Percentiles rank a stretch among this genome's conserved stretches.
phyloP scores from a whole-genome alignment of 164 flowering plant genomes.

The Sextonia rubra region DNA sequence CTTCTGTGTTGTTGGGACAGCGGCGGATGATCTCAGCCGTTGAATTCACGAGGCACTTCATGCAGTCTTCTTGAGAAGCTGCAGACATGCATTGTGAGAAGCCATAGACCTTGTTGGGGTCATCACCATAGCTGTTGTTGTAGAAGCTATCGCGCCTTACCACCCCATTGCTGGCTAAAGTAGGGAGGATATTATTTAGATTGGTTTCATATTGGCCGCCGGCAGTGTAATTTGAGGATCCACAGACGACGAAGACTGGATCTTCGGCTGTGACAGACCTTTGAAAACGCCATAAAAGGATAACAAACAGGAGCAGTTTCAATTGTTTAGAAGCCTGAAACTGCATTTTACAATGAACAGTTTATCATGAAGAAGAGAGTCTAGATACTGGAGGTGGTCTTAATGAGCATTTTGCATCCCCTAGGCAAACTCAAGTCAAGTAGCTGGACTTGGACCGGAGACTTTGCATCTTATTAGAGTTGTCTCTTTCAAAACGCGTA shows the following conservation, averaged over 20 bases:
- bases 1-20: constrained; percentile 2
- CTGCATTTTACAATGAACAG: not conserved
- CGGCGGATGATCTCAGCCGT: not conserved
- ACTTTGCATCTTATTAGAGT: too few relatives aligned
- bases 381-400: too few relatives aligned
- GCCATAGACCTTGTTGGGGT: not conserved
- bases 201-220: not conserved
- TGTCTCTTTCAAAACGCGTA: too few relatives aligned
- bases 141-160: not conserved
- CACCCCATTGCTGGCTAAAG: not conserved
- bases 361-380: too few relatives aligned
- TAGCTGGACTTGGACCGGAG: too few relatives aligned
- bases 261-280: not conserved
- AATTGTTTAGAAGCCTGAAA: not conserved
- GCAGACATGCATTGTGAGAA: not conserved
- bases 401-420: too few relatives aligned
- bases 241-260: not conserved
- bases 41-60: constrained; percentile 8
- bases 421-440: too few relatives aligned
- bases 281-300: not conserved
- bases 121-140: not conserved
- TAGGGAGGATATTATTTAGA: not conserved
- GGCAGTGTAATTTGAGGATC: not conserved
- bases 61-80: constrained; percentile 5
- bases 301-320: not conserved